Evolutionary conservation across 768 basidiomycete genomes (phyloP).

Genomic region (Tylopilus sp.): DNA sequence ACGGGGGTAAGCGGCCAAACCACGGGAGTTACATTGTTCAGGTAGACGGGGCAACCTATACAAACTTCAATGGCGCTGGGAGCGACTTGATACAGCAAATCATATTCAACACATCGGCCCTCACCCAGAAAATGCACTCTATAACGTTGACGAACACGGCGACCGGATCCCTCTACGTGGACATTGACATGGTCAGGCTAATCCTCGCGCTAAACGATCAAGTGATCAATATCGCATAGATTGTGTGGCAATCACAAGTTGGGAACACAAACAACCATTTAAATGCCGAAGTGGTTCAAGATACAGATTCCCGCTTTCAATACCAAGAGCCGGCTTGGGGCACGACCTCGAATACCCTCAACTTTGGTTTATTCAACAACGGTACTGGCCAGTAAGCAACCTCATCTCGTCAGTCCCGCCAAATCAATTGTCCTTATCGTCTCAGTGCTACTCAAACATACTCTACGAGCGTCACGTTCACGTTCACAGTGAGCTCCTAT

Average conservation of each 20-base stretch:
- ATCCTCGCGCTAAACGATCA: background rate
- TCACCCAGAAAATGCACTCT: conserved; percentile 36
- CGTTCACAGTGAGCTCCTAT: conserved; percentile 36
- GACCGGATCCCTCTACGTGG: conserved; percentile 34
- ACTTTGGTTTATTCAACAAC: conserved; percentile 38
- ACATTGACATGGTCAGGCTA: conserved; percentile 42
- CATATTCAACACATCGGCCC: conserved; percentile 36
- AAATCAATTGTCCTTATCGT: background rate
- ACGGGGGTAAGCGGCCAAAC: conserved; percentile 46
- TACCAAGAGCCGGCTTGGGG: conserved; percentile 40
- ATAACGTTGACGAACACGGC: conserved; percentile 35
- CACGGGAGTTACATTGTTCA: conserved; percentile 44
- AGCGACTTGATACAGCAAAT: conserved; percentile 36
- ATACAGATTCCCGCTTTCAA: conserved; percentile 38
- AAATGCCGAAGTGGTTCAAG: conserved; percentile 25
- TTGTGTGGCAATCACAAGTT: conserved; percentile 30
- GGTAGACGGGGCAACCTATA: conserved; percentile 36
- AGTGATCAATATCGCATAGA: conserved; percentile 9
- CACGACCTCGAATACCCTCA: conserved; percentile 26
- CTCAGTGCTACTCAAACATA: conserved; percentile 35
- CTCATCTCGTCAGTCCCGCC: background rate
- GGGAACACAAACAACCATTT: conserved; percentile 15
- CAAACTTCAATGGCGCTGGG: conserved; percentile 28
- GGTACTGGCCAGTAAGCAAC: conserved; percentile 41
- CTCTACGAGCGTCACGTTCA: conserved; percentile 34